phyloP scores from a whole-genome alignment of 139 green algal genomes.

The Limnomonas spitsbergensis region DNA sequence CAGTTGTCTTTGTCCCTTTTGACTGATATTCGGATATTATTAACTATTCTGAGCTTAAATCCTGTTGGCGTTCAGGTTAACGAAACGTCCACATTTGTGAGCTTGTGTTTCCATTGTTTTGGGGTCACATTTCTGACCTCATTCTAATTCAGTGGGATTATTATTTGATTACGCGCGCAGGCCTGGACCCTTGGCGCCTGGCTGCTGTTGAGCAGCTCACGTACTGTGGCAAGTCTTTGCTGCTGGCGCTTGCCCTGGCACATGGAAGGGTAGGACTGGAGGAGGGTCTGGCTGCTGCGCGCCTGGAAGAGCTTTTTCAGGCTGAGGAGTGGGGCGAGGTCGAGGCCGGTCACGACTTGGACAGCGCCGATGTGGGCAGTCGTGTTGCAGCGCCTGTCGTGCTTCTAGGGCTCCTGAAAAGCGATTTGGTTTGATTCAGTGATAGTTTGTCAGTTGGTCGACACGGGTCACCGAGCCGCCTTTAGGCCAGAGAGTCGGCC shows the following conservation, averaged over 20 bases:
- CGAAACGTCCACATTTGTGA: too few relatives aligned
- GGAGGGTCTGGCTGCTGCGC: conserved; percentile 50
- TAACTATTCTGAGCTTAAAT: too few relatives aligned
- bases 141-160: too few relatives aligned
- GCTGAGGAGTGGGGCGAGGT: conserved; percentile 86
- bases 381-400: conserved; percentile 69
- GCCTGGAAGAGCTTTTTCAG: conserved; percentile 82
- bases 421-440: background rate
- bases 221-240: conserved; percentile 73
- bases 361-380: conserved; percentile 75
- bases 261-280: conserved; percentile 53
- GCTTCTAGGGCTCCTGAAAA: conserved; percentile 68
- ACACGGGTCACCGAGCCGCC: too few relatives aligned
- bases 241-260: conserved; percentile 73
- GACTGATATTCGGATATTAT: too few relatives aligned
- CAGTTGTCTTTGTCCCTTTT: too few relatives aligned
- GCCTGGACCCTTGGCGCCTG: conserved; percentile 74
- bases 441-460: too few relatives aligned
- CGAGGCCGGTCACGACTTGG: conserved; percentile 94
- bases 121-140: too few relatives aligned
- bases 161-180: too few relatives aligned
- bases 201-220: conserved; percentile 71
- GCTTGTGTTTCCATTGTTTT: too few relatives aligned
- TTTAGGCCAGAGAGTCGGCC: too few relatives aligned
- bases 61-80: too few relatives aligned